Evolutionary conservation across 768 basidiomycete species (phyloP).

Genomic region (Termitomyces titanicus): DNA sequence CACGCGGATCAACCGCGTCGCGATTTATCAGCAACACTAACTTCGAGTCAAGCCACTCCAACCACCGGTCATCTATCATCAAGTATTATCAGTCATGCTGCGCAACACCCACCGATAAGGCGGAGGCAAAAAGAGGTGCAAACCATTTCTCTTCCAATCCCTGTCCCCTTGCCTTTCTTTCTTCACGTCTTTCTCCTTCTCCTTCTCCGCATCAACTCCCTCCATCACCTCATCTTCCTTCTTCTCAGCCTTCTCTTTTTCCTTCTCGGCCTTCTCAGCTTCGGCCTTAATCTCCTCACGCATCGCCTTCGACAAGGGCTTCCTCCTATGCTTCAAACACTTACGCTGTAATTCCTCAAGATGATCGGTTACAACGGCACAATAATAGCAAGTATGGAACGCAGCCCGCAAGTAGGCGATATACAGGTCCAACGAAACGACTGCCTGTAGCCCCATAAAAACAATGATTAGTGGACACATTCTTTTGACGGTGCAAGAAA

Average conservation of each 20-base stretch:
- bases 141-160: slow-evolving; percentile 65
- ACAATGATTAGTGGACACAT: neutral
- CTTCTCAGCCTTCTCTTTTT: slow-evolving; percentile 39
- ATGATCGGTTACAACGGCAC: slow-evolving; percentile 88
- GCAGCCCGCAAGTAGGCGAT: slow-evolving; percentile 90
- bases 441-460: slow-evolving; percentile 44
- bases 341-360: slow-evolving; percentile 93
- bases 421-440: slow-evolving; percentile 86
- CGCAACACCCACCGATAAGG: neutral
- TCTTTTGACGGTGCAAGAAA: neutral
- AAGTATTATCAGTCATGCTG: neutral
- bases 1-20: slow-evolving; percentile 77
- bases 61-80: slow-evolving; percentile 77
- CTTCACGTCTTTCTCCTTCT: slow-evolving; percentile 28
- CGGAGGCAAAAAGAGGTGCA: slow-evolving; percentile 17
- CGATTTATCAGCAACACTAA: slow-evolving; percentile 76
- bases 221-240: slow-evolving; percentile 34
- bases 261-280: slow-evolving; percentile 46
- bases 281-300: slow-evolving; percentile 62
- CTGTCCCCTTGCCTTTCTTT: slow-evolving; percentile 27
- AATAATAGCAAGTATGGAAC: slow-evolving; percentile 97
- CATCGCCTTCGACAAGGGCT: slow-evolving; percentile 59
- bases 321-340: slow-evolving; percentile 89
- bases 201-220: slow-evolving; percentile 29
- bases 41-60: slow-evolving; percentile 86